phyloP scores from a whole-genome alignment of 1,139 yeast genomes.

The Blastobotrys niveus region DNA sequence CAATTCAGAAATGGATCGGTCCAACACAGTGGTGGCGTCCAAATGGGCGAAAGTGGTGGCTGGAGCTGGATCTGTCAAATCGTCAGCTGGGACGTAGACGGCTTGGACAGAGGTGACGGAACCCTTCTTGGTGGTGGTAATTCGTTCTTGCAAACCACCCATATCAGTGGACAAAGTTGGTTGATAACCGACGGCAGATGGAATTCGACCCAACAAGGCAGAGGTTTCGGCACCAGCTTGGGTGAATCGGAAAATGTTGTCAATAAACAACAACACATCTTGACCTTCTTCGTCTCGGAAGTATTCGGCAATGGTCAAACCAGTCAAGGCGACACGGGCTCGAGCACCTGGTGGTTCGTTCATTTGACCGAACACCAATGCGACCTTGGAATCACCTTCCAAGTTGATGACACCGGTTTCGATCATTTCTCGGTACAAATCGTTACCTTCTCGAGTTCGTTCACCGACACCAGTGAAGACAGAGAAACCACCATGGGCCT shows the following conservation, averaged over 20 bases:
- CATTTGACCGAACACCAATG: constrained; percentile 99
- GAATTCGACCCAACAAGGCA: constrained; percentile 99
- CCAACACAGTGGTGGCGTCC: constrained; percentile 99
- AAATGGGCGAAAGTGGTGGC: constrained; percentile 99
- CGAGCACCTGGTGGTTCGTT: constrained; percentile 99
- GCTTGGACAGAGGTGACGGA: constrained; percentile 99
- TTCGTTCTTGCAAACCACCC: constrained; percentile 99
- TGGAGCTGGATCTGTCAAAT: constrained; percentile 99
- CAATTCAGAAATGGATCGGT: constrained; percentile 98
- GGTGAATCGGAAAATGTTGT: constrained; percentile 99
- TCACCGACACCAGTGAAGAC: constrained; percentile 99
- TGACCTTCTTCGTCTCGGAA: constrained; percentile 99
- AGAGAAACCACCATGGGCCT: constrained; percentile 99
- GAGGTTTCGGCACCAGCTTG: constrained; percentile 99
- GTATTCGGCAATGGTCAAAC: constrained; percentile 99
- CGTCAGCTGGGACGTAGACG: constrained; percentile 99
- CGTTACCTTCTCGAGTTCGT: constrained; percentile 99
- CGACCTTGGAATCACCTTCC: constrained; percentile 99
- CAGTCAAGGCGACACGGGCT: constrained; percentile 99
- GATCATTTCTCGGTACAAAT: constrained; percentile 99
- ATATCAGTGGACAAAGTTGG: constrained; percentile 99
- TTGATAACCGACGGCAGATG: constrained; percentile 99
- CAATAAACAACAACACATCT: constrained; percentile 98
- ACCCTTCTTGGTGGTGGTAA: constrained; percentile 99
- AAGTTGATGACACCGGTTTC: constrained; percentile 99